Evolutionary conservation across 257 asterid species (phyloP).

Genomic region (Cordia subcordata): DNA sequence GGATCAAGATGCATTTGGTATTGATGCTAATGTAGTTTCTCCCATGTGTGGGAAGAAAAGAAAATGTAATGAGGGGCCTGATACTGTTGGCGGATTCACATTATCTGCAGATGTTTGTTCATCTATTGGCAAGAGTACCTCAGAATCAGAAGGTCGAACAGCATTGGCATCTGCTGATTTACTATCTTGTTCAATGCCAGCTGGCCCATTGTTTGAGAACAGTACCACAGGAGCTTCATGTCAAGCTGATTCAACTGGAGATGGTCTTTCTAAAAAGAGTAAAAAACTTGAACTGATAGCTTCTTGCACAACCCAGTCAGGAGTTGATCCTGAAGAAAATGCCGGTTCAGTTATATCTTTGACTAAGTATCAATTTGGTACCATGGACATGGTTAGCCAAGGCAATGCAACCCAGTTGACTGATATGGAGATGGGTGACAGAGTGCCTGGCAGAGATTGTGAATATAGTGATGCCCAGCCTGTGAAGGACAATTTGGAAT

Average conservation of each 20-base stretch:
- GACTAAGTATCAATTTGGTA: constrained; percentile 18
- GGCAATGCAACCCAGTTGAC: constrained; percentile 19
- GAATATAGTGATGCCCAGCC: constrained; percentile 10
- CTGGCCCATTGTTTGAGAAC: constrained; percentile 1
- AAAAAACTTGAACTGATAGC: constrained; percentile 29
- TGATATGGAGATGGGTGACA: constrained; percentile 21
- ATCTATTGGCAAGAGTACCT: neutral
- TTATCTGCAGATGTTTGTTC: constrained; percentile 5
- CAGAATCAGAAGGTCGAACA: constrained; percentile 3
- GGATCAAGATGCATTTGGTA: constrained; percentile 8
- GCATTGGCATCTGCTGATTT: constrained; percentile 11
- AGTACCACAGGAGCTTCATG: constrained; percentile 1
- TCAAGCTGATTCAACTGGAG: constrained; percentile 24
- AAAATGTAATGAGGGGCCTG: constrained; percentile 16
- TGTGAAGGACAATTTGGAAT: constrained; percentile 19
- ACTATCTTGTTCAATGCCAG: constrained; percentile 12
- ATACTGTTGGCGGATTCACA: constrained; percentile 3
- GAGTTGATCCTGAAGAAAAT: constrained; percentile 30
- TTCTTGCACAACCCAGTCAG: constrained; percentile 22
- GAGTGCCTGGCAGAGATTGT: constrained; percentile 19
- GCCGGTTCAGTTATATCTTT: constrained; percentile 20
- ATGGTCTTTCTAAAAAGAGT: constrained; percentile 19
- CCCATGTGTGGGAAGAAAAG: constrained; percentile 31
- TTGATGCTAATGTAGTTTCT: constrained; percentile 22
- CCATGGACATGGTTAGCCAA: constrained; percentile 15